These are phyloP conservation scores for Bromus sterilis DNA, from an alignment of 176 grass and related monocot genomes.

Conservation along the genomic window DNA sequence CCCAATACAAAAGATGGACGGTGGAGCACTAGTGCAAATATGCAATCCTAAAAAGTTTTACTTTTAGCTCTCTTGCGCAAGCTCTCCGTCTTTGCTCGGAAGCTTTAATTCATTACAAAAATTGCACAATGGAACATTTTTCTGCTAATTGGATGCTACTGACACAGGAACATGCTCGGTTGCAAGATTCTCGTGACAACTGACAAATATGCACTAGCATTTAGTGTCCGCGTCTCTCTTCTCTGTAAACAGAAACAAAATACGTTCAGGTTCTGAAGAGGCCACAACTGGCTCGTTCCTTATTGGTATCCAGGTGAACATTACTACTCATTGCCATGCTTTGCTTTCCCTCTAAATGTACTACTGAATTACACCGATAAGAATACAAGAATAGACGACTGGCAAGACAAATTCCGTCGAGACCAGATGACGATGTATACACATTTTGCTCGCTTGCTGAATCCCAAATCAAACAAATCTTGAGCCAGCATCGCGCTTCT, in stretches of 20 bases:
- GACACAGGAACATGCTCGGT: background rate
- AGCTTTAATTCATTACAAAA: background rate
- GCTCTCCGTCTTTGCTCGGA: background rate
- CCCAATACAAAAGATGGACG: background rate
- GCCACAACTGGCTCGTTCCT: background rate
- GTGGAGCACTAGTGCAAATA: background rate
- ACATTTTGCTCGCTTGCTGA: constrained; percentile 34
- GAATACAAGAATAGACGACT: background rate
- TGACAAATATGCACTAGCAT: background rate
- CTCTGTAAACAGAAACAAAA: background rate
- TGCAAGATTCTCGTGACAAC: too few relatives aligned
- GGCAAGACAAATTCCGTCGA: background rate
- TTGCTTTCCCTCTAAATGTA: background rate
- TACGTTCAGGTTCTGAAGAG: background rate
- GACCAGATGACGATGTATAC: constrained; percentile 11
- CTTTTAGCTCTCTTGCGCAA: background rate
- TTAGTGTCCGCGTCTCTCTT: background rate
- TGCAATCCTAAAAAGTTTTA: background rate
- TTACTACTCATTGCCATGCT: background rate
- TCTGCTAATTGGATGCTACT: background rate
- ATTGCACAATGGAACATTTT: background rate
- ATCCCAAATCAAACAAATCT: background rate
- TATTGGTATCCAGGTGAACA: background rate
- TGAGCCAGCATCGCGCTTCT: background rate
- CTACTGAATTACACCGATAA: background rate